Conservation (phyloP, 108 stramenopile species). For the Conticribra weissflogii region DNA sequence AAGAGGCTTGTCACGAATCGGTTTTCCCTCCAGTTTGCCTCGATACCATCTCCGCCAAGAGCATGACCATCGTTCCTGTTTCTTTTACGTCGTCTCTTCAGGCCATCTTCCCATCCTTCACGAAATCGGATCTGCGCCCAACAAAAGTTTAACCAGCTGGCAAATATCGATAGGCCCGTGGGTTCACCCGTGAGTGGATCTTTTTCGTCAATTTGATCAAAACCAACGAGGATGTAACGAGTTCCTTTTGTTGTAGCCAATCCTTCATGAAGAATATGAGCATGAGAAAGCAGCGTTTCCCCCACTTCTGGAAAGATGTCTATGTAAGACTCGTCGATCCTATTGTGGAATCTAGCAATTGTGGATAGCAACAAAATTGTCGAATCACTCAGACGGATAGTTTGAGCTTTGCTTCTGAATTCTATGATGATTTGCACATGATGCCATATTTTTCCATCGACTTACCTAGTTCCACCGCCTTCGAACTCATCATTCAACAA, state of each 20-base stretch:
- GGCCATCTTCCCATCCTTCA: conserved; percentile 26
- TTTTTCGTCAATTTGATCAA: conserved; percentile 57
- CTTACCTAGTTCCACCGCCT: conserved; percentile 69
- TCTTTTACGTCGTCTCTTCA: conserved; percentile 9
- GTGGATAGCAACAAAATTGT: neutral
- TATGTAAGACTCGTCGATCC: conserved; percentile 25
- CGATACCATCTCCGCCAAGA: conserved; percentile 1
- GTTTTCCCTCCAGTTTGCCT: conserved; percentile 5
- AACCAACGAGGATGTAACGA: conserved; percentile 71
- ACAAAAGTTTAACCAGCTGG: conserved; percentile 56
- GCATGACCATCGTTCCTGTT: neutral
- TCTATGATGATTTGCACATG: no score
- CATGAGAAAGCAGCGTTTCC: conserved; percentile 47
- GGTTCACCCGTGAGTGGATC: conserved; percentile 53
- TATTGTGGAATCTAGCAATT: conserved; percentile 19
- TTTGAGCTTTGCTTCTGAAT: no score
- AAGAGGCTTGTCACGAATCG: conserved; percentile 15
- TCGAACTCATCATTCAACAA: conserved; percentile 71
- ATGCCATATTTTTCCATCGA: neutral
- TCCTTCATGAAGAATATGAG: conserved; percentile 63
- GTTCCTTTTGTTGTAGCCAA: conserved; percentile 56
- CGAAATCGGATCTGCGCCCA: conserved; percentile 58
- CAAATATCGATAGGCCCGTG: conserved; percentile 50
- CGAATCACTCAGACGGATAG: neutral
- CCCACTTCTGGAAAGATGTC: conserved; percentile 58